These are phyloP conservation scores for Rubia peregrina DNA, from an alignment of 305 asterid genomes.

Conservation along the genomic window DNA sequence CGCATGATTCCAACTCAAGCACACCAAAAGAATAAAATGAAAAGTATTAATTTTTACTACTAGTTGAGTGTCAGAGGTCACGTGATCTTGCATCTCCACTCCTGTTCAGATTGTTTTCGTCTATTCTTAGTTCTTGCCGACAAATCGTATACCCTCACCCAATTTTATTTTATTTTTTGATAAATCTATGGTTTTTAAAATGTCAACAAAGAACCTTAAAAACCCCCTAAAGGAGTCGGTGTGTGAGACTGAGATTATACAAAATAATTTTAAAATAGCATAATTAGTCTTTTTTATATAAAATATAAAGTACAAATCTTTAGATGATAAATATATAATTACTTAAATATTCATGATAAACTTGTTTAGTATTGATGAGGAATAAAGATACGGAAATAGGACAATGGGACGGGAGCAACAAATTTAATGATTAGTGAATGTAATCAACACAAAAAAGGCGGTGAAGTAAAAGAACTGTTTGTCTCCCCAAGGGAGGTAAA, in stretches of 20 bases:
- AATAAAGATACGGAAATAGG: no score
- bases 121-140: not conserved
- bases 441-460: not conserved
- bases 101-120: not conserved
- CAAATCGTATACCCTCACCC: not conserved
- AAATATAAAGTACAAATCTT: no score
- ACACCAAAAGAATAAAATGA: constrained; percentile 2
- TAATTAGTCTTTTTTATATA: no score
- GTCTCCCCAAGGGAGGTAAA: constrained; percentile 71
- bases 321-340: no score
- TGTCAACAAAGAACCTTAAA: no score
- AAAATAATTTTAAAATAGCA: no score
- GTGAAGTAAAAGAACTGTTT: constrained; percentile 12
- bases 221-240: no score
- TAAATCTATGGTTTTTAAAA: no score
- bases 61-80: not conserved
- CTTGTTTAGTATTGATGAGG: no score
- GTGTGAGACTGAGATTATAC: no score
- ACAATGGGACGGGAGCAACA: no score
- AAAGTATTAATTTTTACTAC: not conserved
- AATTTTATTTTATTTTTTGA: not conserved
- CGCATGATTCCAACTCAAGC: not conserved
- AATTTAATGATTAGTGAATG: not conserved
- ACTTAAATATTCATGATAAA: no score
- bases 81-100: not conserved